Evolutionary conservation across 257 asterid genomes (phyloP).

Genomic region (Salvia rosmarinus): DNA sequence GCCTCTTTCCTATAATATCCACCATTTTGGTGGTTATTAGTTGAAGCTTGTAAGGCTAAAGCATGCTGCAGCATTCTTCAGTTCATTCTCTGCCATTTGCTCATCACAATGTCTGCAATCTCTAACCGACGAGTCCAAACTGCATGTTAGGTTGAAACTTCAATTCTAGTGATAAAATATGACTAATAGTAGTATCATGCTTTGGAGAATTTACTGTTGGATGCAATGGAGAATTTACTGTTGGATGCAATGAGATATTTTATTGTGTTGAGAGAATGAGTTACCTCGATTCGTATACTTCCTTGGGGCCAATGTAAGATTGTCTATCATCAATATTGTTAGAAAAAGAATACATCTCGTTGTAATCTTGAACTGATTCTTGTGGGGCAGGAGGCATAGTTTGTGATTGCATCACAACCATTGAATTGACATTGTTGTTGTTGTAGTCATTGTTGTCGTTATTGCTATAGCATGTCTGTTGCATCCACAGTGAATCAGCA

Average conservation of each 20-base stretch:
- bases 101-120: constrained; percentile 62
- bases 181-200: constrained; percentile 25
- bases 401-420: constrained; percentile 47
- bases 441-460: constrained; percentile 39
- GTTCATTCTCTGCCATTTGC: constrained; percentile 72
- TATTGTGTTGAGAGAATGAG: not conserved
- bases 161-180: not conserved
- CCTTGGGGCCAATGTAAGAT: constrained; percentile 64
- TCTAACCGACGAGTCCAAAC: constrained; percentile 65
- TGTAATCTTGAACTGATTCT: constrained; percentile 55
- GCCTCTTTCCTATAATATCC: constrained; percentile 33
- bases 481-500: constrained; percentile 50
- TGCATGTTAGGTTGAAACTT: not conserved
- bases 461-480: constrained; percentile 39
- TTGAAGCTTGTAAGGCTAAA: constrained; percentile 82
- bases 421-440: constrained; percentile 32
- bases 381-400: constrained; percentile 39
- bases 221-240: not conserved
- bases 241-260: not conserved
- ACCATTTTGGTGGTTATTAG: constrained; percentile 33
- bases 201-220: constrained; percentile 15
- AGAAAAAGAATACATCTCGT: constrained; percentile 65
- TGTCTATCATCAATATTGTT: constrained; percentile 71
- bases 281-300: constrained; percentile 61
- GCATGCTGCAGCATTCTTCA: constrained; percentile 81